A percentile compares a stretch with the other conserved stretches of the same genome.
Evolutionary conservation across 257 asterid species (phyloP).

Genomic region (Fraxinus quadrangulata): DNA sequence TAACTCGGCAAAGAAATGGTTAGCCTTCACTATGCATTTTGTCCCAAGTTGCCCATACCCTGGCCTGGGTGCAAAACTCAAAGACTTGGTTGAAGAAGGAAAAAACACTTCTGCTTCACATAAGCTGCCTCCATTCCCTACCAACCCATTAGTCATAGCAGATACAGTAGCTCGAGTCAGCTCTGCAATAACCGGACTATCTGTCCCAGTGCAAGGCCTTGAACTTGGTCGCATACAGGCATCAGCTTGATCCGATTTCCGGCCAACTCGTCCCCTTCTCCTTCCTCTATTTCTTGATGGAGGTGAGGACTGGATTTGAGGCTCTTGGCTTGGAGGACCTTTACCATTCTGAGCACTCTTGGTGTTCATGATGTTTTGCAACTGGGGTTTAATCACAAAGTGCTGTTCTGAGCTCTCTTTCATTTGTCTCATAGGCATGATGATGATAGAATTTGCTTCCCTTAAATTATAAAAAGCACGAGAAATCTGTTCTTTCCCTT

Average conservation of each 20-base stretch:
- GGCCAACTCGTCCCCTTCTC: slow-evolving; percentile 79
- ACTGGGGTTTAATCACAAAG: slow-evolving; percentile 64
- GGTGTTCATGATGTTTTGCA: slow-evolving; percentile 50
- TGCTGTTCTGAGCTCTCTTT: slow-evolving; percentile 72
- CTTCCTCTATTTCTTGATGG: slow-evolving; percentile 78
- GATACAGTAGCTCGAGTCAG: slow-evolving; percentile 33
- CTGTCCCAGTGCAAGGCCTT: slow-evolving; percentile 77
- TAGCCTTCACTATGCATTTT: slow-evolving; percentile 93
- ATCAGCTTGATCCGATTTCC: slow-evolving; percentile 84
- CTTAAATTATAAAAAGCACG: slow-evolving; percentile 14
- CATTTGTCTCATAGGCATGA: slow-evolving; percentile 89
- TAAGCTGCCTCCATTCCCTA: slow-evolving; percentile 28
- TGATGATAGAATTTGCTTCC: slow-evolving; percentile 18
- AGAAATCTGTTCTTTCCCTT: slow-evolving; percentile 20
- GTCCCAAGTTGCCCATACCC: slow-evolving; percentile 94
- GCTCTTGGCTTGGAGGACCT: slow-evolving; percentile 58
- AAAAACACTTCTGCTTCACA: slow-evolving; percentile 43
- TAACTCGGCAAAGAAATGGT: slow-evolving; percentile 91
- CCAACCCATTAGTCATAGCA: slow-evolving; percentile 29
- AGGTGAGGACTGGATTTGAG: slow-evolving; percentile 55
- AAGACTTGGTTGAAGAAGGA: slow-evolving; percentile 75
- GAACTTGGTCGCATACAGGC: slow-evolving; percentile 79
- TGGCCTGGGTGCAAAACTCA: slow-evolving; percentile 80
- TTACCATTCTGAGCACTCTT: slow-evolving; percentile 61
- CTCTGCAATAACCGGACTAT: slow-evolving; percentile 45